Evolutionary conservation across 768 basidiomycete genomes (phyloP).

Genomic region (Leccinellum rugosiceps): DNA sequence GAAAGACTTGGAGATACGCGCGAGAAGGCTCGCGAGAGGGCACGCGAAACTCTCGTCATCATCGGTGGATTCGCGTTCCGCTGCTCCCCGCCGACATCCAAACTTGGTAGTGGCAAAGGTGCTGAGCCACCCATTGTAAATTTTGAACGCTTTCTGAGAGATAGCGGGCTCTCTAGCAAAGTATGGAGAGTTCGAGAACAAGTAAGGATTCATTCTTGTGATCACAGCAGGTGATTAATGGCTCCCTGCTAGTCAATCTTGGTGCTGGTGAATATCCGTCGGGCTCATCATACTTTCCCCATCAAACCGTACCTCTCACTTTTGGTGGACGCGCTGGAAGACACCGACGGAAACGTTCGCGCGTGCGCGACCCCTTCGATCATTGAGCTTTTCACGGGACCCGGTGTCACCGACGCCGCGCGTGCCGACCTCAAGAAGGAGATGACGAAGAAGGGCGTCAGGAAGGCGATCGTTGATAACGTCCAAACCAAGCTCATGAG

Average conservation of each 20-base stretch:
- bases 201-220: slow-evolving; percentile 40
- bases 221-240: not conserved
- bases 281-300: slow-evolving; percentile 68
- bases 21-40: slow-evolving; percentile 68
- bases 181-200: slow-evolving; percentile 86
- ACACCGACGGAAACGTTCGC: slow-evolving; percentile 86
- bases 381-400: slow-evolving; percentile 81
- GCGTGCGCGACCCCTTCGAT: slow-evolving; percentile 79
- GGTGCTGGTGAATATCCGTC: slow-evolving; percentile 70
- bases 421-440: slow-evolving; percentile 93
- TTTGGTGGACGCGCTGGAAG: slow-evolving; percentile 85
- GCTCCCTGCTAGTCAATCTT: slow-evolving; percentile 49
- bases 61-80: slow-evolving; percentile 73
- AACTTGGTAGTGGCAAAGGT: slow-evolving; percentile 53
- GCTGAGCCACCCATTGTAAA: slow-evolving; percentile 64
- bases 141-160: slow-evolving; percentile 71
- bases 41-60: slow-evolving; percentile 70
- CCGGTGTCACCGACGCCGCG: slow-evolving; percentile 79
- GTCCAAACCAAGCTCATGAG: slow-evolving; percentile 66
- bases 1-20: slow-evolving; percentile 80
- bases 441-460: slow-evolving; percentile 78
- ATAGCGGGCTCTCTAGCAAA: slow-evolving; percentile 74
- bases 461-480: slow-evolving; percentile 82
- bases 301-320: slow-evolving; percentile 75
- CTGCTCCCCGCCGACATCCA: slow-evolving; percentile 44